Evolutionary conservation across 1,284 basidiomycete genomes (phyloP).

Genomic region (Xerocomus amazonicus): DNA sequence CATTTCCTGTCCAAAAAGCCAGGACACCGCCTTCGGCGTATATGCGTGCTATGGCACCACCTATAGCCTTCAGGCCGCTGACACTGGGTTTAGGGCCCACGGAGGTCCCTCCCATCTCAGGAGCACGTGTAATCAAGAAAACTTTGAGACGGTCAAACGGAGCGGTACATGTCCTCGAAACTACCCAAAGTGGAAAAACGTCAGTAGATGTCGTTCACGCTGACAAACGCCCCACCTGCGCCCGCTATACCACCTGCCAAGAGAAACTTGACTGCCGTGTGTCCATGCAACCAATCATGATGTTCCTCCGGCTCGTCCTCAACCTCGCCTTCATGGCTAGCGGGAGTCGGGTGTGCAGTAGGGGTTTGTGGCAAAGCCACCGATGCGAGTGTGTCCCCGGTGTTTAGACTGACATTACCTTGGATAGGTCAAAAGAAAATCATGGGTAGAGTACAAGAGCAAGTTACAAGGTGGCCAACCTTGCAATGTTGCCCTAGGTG

Average conservation of each 20-base stretch:
- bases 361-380: slow-evolving; percentile 18
- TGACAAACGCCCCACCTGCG: slow-evolving; percentile 55
- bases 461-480: slow-evolving; percentile 46
- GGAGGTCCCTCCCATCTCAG: slow-evolving; percentile 58
- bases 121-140: slow-evolving; percentile 87
- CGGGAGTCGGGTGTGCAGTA: slow-evolving; percentile 34
- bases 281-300: slow-evolving; percentile 63
- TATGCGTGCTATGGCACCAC: slow-evolving; percentile 71
- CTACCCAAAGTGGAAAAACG: slow-evolving; percentile 37
- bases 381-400: slow-evolving; percentile 59
- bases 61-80: slow-evolving; percentile 68
- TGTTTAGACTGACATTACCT: slow-evolving; percentile 76
- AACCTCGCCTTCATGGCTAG: slow-evolving; percentile 43
- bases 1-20: slow-evolving; percentile 93
- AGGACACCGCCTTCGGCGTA: slow-evolving; percentile 85
- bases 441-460: slow-evolving; percentile 19
- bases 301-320: slow-evolving; percentile 64
- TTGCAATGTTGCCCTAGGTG: slow-evolving; percentile 74
- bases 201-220: slow-evolving; percentile 7
- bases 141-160: slow-evolving; percentile 98
- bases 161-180: slow-evolving; percentile 94
- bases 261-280: slow-evolving; percentile 84
- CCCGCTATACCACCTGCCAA: slow-evolving; percentile 94
- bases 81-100: slow-evolving; percentile 44
- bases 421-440: slow-evolving; percentile 23